A percentile compares a stretch with the other conserved stretches of the same genome.
Evolutionary conservation across 306 rosid species (phyloP).

Genomic region (Leucaena leucocephala): DNA sequence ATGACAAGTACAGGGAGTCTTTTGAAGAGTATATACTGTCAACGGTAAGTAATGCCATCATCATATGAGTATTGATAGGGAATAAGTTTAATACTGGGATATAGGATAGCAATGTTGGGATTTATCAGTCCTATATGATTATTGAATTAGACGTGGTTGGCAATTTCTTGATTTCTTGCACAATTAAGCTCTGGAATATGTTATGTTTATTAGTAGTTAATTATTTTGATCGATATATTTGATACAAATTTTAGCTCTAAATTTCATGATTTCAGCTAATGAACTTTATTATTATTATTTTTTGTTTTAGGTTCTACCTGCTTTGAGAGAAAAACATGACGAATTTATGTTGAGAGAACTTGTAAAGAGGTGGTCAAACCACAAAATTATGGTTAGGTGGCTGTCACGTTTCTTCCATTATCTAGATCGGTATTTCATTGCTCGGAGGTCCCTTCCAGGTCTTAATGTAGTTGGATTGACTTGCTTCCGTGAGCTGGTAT

Average conservation of each 20-base stretch:
- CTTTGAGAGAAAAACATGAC: conserved; percentile 79
- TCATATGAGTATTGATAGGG: conserved; percentile 6
- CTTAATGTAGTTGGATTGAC: conserved; percentile 76
- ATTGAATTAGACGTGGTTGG: not conserved
- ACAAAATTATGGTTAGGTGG: conserved; percentile 77
- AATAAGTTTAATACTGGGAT: not conserved
- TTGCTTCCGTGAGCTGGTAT: conserved; percentile 78
- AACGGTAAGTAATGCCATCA: conserved; percentile 45
- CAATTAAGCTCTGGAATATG: conserved; percentile 4
- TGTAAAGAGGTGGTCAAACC: conserved; percentile 77
- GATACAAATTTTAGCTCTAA: conserved; percentile 13
- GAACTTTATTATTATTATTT: not conserved
- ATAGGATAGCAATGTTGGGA: not conserved
- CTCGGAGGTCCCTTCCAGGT: conserved; percentile 71
- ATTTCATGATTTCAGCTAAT: conserved; percentile 9
- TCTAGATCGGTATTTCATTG: conserved; percentile 72
- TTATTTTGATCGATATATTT: not conserved
- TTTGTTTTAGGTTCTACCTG: conserved; percentile 66
- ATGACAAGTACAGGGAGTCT: conserved; percentile 50
- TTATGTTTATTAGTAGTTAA: not conserved
- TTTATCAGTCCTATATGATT: not conserved
- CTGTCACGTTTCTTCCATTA: conserved; percentile 70
- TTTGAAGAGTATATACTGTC: conserved; percentile 43
- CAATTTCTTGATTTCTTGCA: not conserved
- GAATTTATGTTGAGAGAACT: conserved; percentile 83